Base-by-base conservation (phyloP, 1,139 yeast species). In the Candida glucosophila region DNA sequence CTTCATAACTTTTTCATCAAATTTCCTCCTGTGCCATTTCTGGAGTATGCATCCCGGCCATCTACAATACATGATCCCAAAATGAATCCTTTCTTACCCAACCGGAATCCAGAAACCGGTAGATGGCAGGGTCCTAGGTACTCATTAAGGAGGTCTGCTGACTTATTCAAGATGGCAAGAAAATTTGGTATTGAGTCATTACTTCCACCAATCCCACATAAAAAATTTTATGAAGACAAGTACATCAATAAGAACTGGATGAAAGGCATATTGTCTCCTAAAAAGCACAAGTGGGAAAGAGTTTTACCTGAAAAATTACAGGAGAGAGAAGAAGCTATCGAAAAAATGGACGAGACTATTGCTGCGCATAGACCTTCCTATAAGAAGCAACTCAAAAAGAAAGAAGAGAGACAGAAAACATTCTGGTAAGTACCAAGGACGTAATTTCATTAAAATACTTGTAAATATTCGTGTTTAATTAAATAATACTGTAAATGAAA, bases 21-120 rank as follows among this genome's bases (percentile, higher is more conserved):
- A 49, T 82, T 75, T 45, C 97, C 97, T 22, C 97, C 97, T 10
- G 60, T 79, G 21, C 90, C 93, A n/a, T 73, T 73, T 49, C 67
- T 67, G 16, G 49, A 67, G 39, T 88, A 86, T 52, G 60, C 82
- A 6, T 54, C 60, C 3, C 69, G 65, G 36, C 81, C 95, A 28
- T 71, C 82, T 5, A 58, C 72, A 17, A 73, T 81, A 13, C 60
- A 60, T 26, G 88, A 85, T 25, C 68, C 73, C 13, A 67, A 70
- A 31, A 80, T 83, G 42, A 90, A 90, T 52, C 98, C 98, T 28
- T 90, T 90, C 50, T 54, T 85, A 30, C 79, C 94, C 15, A 86
- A 85, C 49, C 79, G 72, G 46, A 86, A 88, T 51, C 86, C 93
- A 10, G 73, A 78, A 15, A 82, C 93, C 12, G 75, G 82, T 12